phyloP scores from a whole-genome alignment of 2,329 filamentous ascomycete genomes.

The Pseudocercospora crystallina region DNA sequence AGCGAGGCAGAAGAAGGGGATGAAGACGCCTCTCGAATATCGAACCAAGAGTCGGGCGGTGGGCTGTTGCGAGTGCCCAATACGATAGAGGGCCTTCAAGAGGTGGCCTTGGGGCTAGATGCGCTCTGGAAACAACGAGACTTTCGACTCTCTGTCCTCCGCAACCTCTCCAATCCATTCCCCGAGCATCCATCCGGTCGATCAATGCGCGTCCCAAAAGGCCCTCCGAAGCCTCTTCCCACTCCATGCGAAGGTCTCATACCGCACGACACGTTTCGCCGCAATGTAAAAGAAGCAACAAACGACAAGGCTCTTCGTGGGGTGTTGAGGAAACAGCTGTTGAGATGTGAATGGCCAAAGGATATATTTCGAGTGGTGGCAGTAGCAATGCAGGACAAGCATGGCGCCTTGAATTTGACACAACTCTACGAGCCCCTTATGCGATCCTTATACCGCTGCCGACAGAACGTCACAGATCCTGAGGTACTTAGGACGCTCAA shows the following conservation, averaged over 20 bases:
- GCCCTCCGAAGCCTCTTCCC: background rate
- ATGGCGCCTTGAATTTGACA: slow-evolving; percentile 22
- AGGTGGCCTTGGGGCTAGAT: slow-evolving; percentile 21
- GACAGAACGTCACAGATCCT: slow-evolving; percentile 30
- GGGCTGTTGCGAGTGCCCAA: background rate
- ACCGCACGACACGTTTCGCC: slow-evolving; percentile 27
- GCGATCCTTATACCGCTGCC: slow-evolving; percentile 36
- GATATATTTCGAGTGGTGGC: slow-evolving; percentile 35
- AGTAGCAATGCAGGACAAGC: slow-evolving; percentile 27
- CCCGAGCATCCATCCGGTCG: slow-evolving; percentile 11
- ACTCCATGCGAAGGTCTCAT: slow-evolving; percentile 23
- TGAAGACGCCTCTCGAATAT: background rate
- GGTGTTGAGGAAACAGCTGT: slow-evolving; percentile 32
- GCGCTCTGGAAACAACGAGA: slow-evolving; percentile 25
- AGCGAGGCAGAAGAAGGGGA: background rate
- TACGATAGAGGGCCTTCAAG: slow-evolving; percentile 3
- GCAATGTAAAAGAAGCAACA: slow-evolving; percentile 20
- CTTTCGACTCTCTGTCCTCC: slow-evolving; percentile 23
- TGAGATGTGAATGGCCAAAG: slow-evolving; percentile 28
- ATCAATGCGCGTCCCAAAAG: slow-evolving; percentile 4
- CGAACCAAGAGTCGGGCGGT: background rate
- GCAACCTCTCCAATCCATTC: slow-evolving; percentile 30
- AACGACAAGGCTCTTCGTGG: slow-evolving; percentile 22
- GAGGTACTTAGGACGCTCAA: slow-evolving; percentile 30
- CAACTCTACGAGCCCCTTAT: slow-evolving; percentile 30